Evolutionary conservation across 73 alveolate species (phyloP).

Genomic region (Paramecium pentaurelia): DNA sequence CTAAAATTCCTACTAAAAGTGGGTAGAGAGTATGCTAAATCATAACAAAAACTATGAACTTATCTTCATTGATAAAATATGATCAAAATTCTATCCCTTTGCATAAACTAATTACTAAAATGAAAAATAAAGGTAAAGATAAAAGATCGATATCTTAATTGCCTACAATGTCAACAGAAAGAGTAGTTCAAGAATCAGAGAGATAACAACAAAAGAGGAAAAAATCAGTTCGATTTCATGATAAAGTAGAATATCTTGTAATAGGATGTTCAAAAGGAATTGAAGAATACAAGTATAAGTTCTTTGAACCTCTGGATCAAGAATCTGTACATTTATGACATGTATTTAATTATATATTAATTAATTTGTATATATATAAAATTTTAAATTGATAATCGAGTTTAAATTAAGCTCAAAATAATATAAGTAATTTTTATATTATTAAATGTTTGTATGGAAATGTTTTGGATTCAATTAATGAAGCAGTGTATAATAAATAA

Average conservation of each 20-base stretch:
- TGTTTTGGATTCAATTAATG: background rate
- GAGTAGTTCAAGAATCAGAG: background rate
- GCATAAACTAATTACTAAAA: background rate
- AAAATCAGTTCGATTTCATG: constrained; percentile 9
- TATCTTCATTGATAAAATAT: background rate
- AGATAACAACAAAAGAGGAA: background rate
- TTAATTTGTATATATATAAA: background rate
- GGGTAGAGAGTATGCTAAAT: background rate
- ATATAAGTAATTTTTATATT: background rate
- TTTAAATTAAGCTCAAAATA: background rate
- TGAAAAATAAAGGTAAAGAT: background rate
- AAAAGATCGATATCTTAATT: background rate
- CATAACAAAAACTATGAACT: background rate
- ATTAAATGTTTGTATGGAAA: background rate
- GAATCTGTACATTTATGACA: background rate
- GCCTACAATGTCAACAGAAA: background rate
- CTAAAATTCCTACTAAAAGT: background rate
- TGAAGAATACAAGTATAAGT: background rate
- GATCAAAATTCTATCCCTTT: background rate
- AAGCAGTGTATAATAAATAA: background rate
- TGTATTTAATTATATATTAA: background rate
- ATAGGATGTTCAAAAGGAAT: background rate
- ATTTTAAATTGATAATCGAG: background rate
- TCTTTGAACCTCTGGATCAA: background rate
- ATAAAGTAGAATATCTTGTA: background rate